A percentile compares a stretch with the other conserved stretches of the same genome.
phyloP scores from a whole-genome alignment of 805 yeast genomes.

The Candida nemodendra region DNA sequence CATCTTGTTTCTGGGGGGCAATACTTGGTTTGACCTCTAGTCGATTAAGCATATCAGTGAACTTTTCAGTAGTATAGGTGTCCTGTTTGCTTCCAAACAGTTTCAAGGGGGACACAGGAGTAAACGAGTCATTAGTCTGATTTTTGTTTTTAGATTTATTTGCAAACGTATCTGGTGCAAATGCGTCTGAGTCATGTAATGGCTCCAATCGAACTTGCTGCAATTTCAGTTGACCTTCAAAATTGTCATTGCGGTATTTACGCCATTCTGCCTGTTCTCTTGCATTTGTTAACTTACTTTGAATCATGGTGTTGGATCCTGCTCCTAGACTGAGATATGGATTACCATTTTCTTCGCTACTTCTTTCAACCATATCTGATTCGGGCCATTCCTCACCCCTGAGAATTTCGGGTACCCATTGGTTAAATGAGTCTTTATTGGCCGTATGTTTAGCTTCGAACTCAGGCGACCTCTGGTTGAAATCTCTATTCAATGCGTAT shows the following conservation, averaged over 20 bases:
- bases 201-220: constrained; percentile 22
- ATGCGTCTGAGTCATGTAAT: constrained; percentile 12
- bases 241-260: constrained; percentile 23
- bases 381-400: constrained; percentile 29
- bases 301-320: constrained; percentile 25
- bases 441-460: constrained; percentile 2
- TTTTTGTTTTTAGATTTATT: constrained; percentile 21
- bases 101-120: constrained; percentile 32
- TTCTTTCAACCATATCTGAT: constrained; percentile 3
- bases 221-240: constrained; percentile 21
- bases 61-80: constrained; percentile 30
- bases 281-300: constrained; percentile 14
- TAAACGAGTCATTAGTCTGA: constrained; percentile 21
- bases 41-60: constrained; percentile 26
- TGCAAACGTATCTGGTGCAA: constrained; percentile 32
- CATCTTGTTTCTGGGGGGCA: constrained; percentile 1
- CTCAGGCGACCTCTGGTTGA: constrained; percentile 18
- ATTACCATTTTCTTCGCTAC: constrained; percentile 1
- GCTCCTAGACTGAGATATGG: constrained; percentile 23
- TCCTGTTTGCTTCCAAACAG: constrained; percentile 30
- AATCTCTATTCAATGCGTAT: constrained; percentile 18
- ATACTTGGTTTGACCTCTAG: constrained; percentile 6
- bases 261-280: constrained; percentile 31
- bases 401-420: constrained; percentile 29
- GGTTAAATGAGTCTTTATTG: neutral